These are phyloP conservation scores for Thymus quinquecostatus DNA, from an alignment of 257 asterid species.

Conservation along the genomic window DNA sequence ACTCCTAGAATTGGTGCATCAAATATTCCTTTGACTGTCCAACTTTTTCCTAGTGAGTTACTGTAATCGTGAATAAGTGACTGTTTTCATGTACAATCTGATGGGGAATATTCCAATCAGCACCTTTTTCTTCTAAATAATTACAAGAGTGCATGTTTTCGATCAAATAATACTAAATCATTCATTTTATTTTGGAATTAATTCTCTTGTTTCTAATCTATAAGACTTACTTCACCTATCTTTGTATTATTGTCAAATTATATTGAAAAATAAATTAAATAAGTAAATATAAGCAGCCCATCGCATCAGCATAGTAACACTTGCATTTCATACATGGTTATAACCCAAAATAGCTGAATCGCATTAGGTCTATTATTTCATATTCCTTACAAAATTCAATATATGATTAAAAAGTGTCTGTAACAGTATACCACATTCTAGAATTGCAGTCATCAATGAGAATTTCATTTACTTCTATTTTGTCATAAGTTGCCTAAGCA, in stretches of 20 bases:
- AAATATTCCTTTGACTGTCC: neutral
- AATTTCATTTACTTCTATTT: neutral
- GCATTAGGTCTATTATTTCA: neutral
- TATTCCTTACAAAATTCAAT: neutral
- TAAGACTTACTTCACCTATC: neutral
- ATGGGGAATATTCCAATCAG: neutral
- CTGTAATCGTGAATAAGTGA: neutral
- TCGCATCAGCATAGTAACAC: neutral
- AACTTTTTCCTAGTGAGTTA: neutral
- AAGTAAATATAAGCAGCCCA: neutral
- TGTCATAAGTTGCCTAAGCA: conserved; percentile 15
- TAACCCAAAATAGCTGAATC: neutral
- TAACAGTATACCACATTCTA: neutral
- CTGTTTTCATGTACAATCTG: conserved; percentile 1
- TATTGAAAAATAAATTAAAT: too few relatives aligned
- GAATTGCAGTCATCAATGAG: neutral
- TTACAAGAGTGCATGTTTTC: neutral
- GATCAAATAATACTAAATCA: neutral
- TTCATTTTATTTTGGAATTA: neutral
- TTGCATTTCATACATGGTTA: neutral
- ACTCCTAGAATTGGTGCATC: neutral
- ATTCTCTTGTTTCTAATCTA: neutral
- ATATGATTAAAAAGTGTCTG: too few relatives aligned
- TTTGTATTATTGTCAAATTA: neutral
- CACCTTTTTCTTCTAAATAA: neutral